phyloP scores from a whole-genome alignment of 164 flowering plant genomes.

The Nymphaea thermarum region DNA sequence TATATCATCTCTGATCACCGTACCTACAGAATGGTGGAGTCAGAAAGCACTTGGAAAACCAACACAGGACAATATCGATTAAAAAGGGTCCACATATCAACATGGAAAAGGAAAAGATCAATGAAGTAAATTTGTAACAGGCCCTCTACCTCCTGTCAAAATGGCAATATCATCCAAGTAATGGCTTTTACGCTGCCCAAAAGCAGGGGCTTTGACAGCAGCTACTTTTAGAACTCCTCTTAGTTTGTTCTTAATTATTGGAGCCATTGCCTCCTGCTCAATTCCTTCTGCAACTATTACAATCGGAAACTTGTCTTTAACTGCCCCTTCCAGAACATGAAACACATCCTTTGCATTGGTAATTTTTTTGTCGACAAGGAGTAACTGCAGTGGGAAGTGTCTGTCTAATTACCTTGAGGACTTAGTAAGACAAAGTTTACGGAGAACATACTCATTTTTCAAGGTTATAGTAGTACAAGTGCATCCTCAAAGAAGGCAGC shows the following conservation, averaged over 20 bases:
- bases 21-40: slow-evolving; percentile 28
- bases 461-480: background rate
- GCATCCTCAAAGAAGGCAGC: background rate
- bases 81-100: background rate
- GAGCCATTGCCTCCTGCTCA: slow-evolving; percentile 78
- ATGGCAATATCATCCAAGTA: slow-evolving; percentile 83
- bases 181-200: slow-evolving; percentile 86
- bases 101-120: background rate
- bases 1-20: slow-evolving; percentile 75
- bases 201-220: slow-evolving; percentile 84
- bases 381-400: slow-evolving; percentile 52
- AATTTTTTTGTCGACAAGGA: slow-evolving; percentile 82
- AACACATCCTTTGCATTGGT: slow-evolving; percentile 58
- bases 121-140: background rate
- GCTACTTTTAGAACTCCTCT: slow-evolving; percentile 64
- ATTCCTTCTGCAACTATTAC: slow-evolving; percentile 72
- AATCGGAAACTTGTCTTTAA: slow-evolving; percentile 63
- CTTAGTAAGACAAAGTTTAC: background rate
- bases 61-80: background rate
- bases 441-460: background rate
- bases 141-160: slow-evolving; percentile 68
- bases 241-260: slow-evolving; percentile 74
- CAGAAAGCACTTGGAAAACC: background rate
- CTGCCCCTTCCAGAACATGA: slow-evolving; percentile 62
- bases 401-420: slow-evolving; percentile 11